Evolutionary conservation across 2,329 filamentous ascomycete species (phyloP), one percentile per base, ranked within the genome.

Genomic region (Ilyonectria robusta): DNA sequence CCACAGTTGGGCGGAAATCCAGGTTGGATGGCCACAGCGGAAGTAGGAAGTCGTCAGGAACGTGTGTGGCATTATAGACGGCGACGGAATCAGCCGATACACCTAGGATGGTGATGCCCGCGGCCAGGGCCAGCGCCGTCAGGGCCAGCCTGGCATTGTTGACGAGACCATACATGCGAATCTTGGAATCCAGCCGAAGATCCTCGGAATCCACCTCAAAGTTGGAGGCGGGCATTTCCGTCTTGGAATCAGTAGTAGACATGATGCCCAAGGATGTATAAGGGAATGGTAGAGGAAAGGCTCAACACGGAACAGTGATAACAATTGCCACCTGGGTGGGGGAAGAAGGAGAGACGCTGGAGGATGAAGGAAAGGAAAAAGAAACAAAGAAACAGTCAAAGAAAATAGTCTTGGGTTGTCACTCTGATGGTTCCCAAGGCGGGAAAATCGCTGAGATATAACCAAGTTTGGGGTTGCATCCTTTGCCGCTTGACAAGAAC

Each of bases 11-110:
- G 54, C 86, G 82, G 37, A 89, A 75, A 75, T 91, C 85, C 73
- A 91, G 88, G 33, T 85, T 78, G 15, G 81, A 78, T 0, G 89
- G 89, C 89, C 89, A 91, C 55, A 91, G 75, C 1, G 88, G 82
- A 19, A 91, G 82, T 23, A 85, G 72, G 72, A 82, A 87, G 51
- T 84, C 82, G 19, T 76, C 75, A 1, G 85, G 73, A 17, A 87
- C 76, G 62, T 85, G 82, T 2, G 89, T 91, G 31, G 79, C 79
- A 70, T 88, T 82, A 79, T 89, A 91, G 42, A 88, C 85, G 33
- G 82, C 77, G 47, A 91, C 78, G 6, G 86, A 82, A 75, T 90
- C 83, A 70, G 82, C 86, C 3, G 88, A 84, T 11, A 89, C 82
- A 29, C 85, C 88, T 8, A 91, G 78, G 58, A 88, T 82, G 19